Evolutionary conservation across 2,329 filamentous ascomycete genomes (phyloP).

Genomic region (Emergomyces orientalis): DNA sequence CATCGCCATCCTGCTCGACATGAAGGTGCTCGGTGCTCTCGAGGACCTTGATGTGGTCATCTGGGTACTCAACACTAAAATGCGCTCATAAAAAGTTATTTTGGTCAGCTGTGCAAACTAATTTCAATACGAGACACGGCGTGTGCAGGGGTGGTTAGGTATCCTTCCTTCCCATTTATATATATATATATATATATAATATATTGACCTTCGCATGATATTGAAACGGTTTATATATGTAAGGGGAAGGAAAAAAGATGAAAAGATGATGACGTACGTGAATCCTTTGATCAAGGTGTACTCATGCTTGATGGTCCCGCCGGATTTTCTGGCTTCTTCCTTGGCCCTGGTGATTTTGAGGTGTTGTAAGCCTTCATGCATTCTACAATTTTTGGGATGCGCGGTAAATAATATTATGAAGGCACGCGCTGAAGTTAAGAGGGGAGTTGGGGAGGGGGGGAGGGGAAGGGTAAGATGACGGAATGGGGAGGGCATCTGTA

Average conservation of each 20-base stretch:
- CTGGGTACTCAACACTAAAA: slow-evolving; percentile 60
- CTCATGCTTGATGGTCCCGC: slow-evolving; percentile 75
- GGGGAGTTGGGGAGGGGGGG: background rate
- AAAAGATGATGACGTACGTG: slow-evolving; percentile 47
- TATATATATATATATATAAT: no score
- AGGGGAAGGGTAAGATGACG: background rate
- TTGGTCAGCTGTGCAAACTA: background rate
- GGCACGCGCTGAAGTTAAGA: background rate
- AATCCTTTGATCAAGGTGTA: slow-evolving; percentile 87
- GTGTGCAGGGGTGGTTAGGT: no score
- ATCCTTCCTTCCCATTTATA: no score
- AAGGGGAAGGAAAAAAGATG: background rate
- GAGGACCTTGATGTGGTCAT: slow-evolving; percentile 57
- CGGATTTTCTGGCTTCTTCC: slow-evolving; percentile 61
- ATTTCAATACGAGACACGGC: no score
- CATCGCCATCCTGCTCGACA: slow-evolving; percentile 64
- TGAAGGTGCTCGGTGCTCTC: slow-evolving; percentile 62
- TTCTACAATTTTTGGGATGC: no score
- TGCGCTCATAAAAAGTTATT: background rate
- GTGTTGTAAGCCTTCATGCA: slow-evolving; percentile 9
- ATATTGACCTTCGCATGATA: no score
- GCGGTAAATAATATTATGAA: slow-evolving; percentile 11
- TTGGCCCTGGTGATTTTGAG: slow-evolving; percentile 52
- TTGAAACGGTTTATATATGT: background rate
- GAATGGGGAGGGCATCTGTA: no score